These are phyloP conservation scores for Polyporus arcularius DNA, from an alignment of 768 basidiomycete genomes.

Conservation along the genomic window DNA sequence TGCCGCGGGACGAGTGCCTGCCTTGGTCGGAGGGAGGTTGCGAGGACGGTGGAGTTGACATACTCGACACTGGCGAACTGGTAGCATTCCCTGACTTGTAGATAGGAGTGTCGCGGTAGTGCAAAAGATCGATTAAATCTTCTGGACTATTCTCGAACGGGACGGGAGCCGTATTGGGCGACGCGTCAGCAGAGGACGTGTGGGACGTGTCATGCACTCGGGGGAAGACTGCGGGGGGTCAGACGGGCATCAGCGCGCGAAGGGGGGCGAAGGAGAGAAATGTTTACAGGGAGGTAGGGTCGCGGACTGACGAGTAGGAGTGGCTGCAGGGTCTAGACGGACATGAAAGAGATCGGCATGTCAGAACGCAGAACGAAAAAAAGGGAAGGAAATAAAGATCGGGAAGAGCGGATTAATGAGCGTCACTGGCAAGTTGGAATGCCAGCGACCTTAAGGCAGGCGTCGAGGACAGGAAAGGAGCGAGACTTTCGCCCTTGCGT, in stretches of 20 bases:
- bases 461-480: constrained; percentile 15
- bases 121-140: constrained; percentile 20
- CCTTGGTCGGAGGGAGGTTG: constrained; percentile 21
- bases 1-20: constrained; percentile 22
- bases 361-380: constrained; percentile 19
- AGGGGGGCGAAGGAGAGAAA: neutral
- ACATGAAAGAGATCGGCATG: constrained; percentile 20
- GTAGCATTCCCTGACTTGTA: constrained; percentile 24
- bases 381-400: constrained; percentile 10
- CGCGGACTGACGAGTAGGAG: constrained; percentile 18
- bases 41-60: constrained; percentile 25
- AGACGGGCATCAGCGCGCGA: neutral
- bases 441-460: constrained; percentile 16
- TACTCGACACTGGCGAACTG: constrained; percentile 17
- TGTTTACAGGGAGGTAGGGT: constrained; percentile 18
- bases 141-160: constrained; percentile 27
- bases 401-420: constrained; percentile 4
- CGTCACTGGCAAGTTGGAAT: constrained; percentile 4
- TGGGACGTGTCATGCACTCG: constrained; percentile 22
- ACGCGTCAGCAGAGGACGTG: constrained; percentile 12
- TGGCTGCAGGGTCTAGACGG: constrained; percentile 24
- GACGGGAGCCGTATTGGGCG: constrained; percentile 14
- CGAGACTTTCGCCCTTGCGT: neutral
- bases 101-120: constrained; percentile 4
- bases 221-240: constrained; percentile 3